Evolutionary conservation across 371 early-diverging fungal genomes (phyloP), one percentile per base, ranked within the genome.

Genomic region (Mortierella sp.): DNA sequence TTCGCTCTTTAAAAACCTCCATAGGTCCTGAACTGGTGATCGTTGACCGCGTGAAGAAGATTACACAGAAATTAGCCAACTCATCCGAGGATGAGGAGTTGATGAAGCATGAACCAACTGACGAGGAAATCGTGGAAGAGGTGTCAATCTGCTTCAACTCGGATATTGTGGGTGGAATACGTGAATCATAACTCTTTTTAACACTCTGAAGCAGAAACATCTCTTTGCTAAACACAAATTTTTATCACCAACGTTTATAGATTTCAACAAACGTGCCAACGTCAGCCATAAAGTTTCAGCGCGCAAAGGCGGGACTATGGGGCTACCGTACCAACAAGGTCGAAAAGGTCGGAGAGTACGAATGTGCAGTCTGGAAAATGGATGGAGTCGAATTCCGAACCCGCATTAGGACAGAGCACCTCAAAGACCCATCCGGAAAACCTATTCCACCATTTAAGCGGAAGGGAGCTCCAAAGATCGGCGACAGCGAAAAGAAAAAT

Each of bases 301-400:
- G 84, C 32, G 84, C 78, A 18, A 78, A 78, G 62, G n/a, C 62
- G 11, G 84, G 84, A 47, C 58, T 83, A 28, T 83, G 84, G 84
- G 79, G 79, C 5, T 83, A 78, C 35, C 62, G 78, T 20, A 62
- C 72, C 47, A 59, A 74, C 67, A 78, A 78, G 45, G 67, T 72
- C 12, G 84, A 83, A 59, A 83, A 78, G 28, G 75, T 83, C 3
- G 78, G 79, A 43, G 80, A 77, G 18, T 84, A 66, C 45, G 75
- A 80, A 28, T 84, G 84, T 60, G 76, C 70, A 22, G 80, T 84
- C 22, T 84, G 84, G 84, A 84, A 84, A 61, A 78, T 80, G 80
- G 80, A 84, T 14, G 80, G 80, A 0, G 75, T 84, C 20, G 77
- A 80, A 32, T 76, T 84, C 39, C 26, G 77, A 45, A 76, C 77